Base-by-base conservation (phyloP, 129 eudicot genomes). In the Saussurea involucrata region DNA sequence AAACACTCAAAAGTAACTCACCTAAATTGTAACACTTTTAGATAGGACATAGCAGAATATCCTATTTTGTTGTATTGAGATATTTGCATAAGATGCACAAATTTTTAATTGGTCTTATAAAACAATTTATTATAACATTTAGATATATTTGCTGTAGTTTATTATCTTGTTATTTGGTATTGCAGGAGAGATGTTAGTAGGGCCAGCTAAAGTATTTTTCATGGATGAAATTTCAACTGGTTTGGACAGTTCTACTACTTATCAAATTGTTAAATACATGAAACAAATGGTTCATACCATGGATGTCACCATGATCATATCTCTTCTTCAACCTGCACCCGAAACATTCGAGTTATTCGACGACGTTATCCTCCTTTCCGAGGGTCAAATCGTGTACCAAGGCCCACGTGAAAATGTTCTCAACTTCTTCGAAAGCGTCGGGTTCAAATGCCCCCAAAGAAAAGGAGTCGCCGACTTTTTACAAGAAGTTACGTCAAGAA, bases 201-300 rank as follows among this genome's bases (percentile, higher is more conserved):
- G 98, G 11, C 93, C 98, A 15, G 91, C 93, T 13, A 86, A 84
- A 80, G 93, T 85, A 24, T 81, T 92, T 76, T 90, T 81, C 81
- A 90, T 92, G 93, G 96, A 92, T 66, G 96, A 92, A 76, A 90
- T 92, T 46, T 92, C 98, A 6, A 90, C 93, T 20, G 98, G 98
- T 60, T 85, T 92, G n/a, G 98, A 92, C 21, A 92, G 93, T 76
- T 92, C 98, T 13, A 92, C 98, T 6, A 92, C 93, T 31, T 92
- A 68, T 75, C 96, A 90, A 44, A 86, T 92, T 5, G 76, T 90
- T 25, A 86, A 86, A 67, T 85, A 66, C 27, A 69, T 92, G 84
- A 81, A 85, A 67, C 90, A 92, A 77, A 86, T 88, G 91, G 96
- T 90, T 81, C 91, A 88, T 34, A 81, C 90, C 42, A 74, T 86